Conservation (phyloP, 2,329 filamentous ascomycete species). For the Xylaria sp. region DNA sequence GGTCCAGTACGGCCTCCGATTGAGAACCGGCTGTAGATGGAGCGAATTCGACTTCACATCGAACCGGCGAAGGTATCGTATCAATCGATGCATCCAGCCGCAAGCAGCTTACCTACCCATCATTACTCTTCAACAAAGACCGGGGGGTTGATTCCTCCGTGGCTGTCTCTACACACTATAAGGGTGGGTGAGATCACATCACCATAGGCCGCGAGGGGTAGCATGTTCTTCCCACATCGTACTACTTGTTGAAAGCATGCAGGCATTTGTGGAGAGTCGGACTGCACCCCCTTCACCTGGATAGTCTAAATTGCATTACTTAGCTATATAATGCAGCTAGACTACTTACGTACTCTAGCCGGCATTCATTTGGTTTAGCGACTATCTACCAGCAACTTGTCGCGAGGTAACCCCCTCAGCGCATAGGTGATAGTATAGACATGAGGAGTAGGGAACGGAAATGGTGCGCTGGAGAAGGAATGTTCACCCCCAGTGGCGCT, state of each 20-base stretch:
- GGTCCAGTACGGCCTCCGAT: background rate
- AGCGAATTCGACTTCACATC: background rate
- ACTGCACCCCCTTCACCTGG: background rate
- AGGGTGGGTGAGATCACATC: constrained; percentile 23
- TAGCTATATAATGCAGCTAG: background rate
- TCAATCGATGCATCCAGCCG: constrained; percentile 9
- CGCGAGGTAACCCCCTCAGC: constrained; percentile 2
- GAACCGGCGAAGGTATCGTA: constrained; percentile 15
- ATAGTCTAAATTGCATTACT: background rate
- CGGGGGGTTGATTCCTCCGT: constrained; percentile 5
- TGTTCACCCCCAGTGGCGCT: constrained; percentile 4
- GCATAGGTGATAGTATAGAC: constrained; percentile 10
- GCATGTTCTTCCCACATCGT: background rate
- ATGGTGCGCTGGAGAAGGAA: constrained; percentile 6
- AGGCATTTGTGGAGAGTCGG: constrained; percentile 13
- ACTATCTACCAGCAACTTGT: background rate
- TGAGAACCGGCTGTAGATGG: background rate
- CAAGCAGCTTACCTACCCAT: constrained; percentile 2
- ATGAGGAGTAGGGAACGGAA: background rate
- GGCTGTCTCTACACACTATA: constrained; percentile 3
- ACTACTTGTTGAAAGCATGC: constrained; percentile 23
- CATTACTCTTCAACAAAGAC: constrained; percentile 8
- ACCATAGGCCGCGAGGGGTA: constrained; percentile 21
- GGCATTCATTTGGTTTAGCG: background rate
- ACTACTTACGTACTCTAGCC: background rate